Conservation (phyloP, 2,329 filamentous ascomycete species). For the Paecilomyces dactylethromorphus region DNA sequence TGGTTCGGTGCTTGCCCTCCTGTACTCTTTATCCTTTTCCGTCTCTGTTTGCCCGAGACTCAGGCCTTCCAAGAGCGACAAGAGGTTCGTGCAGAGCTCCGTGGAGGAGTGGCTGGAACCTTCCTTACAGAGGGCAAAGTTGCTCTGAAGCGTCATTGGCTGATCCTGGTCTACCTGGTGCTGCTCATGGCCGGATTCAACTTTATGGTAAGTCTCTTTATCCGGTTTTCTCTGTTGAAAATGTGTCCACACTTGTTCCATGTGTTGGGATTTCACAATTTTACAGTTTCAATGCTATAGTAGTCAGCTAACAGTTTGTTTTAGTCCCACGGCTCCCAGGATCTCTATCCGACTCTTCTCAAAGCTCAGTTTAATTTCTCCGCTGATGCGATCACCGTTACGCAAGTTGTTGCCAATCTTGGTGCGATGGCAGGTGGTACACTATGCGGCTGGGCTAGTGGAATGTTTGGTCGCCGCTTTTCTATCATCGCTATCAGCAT, state of each 20-base stretch:
- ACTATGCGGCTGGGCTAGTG: constrained; percentile 59
- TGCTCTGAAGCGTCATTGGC: constrained; percentile 72
- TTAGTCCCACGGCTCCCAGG: constrained; percentile 64
- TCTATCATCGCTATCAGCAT: constrained; percentile 60
- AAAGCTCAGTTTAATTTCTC: constrained; percentile 53
- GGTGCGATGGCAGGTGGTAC: constrained; percentile 65
- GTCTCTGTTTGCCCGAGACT: constrained; percentile 73
- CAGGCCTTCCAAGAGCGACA: constrained; percentile 62
- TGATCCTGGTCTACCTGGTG: constrained; percentile 72
- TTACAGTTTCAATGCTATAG: too few relatives aligned
- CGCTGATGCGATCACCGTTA: constrained; percentile 57
- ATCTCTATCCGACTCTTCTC: constrained; percentile 57
- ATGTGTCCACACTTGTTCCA: neutral
- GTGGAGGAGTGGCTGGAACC: constrained; percentile 54
- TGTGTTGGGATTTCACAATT: too few relatives aligned
- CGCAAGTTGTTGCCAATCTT: constrained; percentile 65
- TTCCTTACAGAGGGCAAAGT: constrained; percentile 74
- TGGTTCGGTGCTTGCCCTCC: constrained; percentile 85
- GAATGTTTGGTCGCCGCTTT: constrained; percentile 63
- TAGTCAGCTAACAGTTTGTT: constrained; percentile 5
- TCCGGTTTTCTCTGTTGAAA: neutral
- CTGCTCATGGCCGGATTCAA: constrained; percentile 88
- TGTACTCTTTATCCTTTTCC: constrained; percentile 71
- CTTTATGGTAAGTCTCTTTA: constrained; percentile 56
- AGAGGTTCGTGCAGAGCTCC: constrained; percentile 52